Conservation (phyloP, 352 stramenopile species). For the Peronospora belbahrii region DNA sequence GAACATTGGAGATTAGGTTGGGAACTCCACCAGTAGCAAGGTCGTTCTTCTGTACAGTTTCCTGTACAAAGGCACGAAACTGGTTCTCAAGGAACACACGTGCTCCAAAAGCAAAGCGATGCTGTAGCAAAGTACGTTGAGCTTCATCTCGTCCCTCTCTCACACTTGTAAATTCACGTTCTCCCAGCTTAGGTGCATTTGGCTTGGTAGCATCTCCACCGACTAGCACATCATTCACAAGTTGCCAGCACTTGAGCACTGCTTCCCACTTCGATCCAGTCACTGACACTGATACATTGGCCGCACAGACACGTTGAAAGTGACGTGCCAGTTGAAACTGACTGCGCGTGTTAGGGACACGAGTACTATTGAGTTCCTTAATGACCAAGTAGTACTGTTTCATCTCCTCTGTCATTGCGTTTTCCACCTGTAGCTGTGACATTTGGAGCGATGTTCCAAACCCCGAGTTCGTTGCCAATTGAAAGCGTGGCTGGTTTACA, state of each 20-base stretch:
- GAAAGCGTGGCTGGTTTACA: slow-evolving; percentile 42
- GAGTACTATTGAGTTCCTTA: slow-evolving; percentile 60
- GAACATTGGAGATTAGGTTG: slow-evolving; percentile 60
- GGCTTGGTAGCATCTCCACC: slow-evolving; percentile 39
- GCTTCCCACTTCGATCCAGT: slow-evolving; percentile 67
- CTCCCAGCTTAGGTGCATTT: slow-evolving; percentile 33
- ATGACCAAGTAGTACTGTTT: slow-evolving; percentile 69
- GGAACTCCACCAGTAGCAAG: slow-evolving; percentile 64
- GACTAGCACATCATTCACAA: slow-evolving; percentile 56
- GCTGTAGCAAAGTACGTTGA: slow-evolving; percentile 35
- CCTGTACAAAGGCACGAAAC: slow-evolving; percentile 69
- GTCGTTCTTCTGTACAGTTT: slow-evolving; percentile 68
- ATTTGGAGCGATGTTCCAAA: slow-evolving; percentile 40
- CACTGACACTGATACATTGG: slow-evolving; percentile 49
- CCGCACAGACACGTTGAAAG: slow-evolving; percentile 46
- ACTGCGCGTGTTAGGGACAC: slow-evolving; percentile 58
- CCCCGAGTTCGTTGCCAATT: slow-evolving; percentile 24
- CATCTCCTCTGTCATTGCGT: slow-evolving; percentile 77
- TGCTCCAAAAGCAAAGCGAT: slow-evolving; percentile 59
- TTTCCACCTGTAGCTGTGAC: slow-evolving; percentile 57
- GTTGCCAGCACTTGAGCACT: slow-evolving; percentile 76
- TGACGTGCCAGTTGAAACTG: slow-evolving; percentile 57
- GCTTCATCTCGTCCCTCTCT: slow-evolving; percentile 27
- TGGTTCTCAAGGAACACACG: slow-evolving; percentile 73
- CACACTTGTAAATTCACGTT: slow-evolving; percentile 47